Evolutionary conservation across 345 rosid species (phyloP).

Genomic region (Lepidium africanum): DNA sequence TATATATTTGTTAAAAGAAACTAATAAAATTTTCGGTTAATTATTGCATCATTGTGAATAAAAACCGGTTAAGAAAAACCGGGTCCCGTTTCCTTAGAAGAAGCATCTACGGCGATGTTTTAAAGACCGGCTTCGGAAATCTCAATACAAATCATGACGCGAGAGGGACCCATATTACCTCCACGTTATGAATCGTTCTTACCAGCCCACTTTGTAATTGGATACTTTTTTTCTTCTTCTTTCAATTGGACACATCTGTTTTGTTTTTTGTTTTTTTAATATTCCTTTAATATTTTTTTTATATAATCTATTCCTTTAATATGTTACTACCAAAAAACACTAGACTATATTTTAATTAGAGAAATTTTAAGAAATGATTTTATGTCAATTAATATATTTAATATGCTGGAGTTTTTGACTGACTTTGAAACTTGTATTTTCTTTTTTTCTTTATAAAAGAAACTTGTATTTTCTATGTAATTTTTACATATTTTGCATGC

Average conservation of each 20-base stretch:
- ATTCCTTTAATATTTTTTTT: no score
- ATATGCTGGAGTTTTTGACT: not conserved
- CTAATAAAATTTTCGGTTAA: no score
- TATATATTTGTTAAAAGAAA: no score
- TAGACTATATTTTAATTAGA: no score
- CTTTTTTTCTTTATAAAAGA: no score
- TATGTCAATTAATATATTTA: no score
- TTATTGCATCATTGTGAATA: no score
- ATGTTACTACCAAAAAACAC: no score
- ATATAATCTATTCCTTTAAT: no score
- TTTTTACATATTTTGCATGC: not conserved
- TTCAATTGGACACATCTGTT: no score
- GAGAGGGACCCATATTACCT: not conserved
- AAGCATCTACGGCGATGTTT: slow-evolving; percentile 3
- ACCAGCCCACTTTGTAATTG: slow-evolving; percentile 2
- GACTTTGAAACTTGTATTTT: not conserved
- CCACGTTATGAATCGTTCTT: not conserved
- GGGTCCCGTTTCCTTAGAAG: slow-evolving; percentile 1
- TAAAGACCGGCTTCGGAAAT: not conserved
- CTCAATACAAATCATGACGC: not conserved
- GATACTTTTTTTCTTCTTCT: not conserved
- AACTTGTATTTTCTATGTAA: not conserved
- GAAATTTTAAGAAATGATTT: no score
- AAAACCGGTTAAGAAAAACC: not conserved
- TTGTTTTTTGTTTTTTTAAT: no score